These are phyloP conservation scores for Aaosphaeria pasadenensis DNA, from an alignment of 2,329 filamentous ascomycete species.

Conservation along the genomic window DNA sequence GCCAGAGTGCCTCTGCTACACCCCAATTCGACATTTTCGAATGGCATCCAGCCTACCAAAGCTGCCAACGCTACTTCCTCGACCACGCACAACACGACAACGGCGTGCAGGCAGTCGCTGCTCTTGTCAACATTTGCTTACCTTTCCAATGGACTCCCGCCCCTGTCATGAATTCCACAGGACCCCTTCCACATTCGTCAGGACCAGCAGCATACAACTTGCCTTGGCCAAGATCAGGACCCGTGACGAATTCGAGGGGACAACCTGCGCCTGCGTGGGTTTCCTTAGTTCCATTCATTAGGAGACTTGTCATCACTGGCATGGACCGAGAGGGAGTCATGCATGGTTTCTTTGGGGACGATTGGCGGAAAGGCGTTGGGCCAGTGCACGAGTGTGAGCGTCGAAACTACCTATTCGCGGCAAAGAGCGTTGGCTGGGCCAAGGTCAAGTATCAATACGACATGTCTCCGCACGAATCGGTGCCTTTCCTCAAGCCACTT, in stretches of 20 bases:
- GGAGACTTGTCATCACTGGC: constrained; percentile 84
- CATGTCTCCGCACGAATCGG: constrained; percentile 74
- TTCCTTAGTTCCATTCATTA: constrained; percentile 83
- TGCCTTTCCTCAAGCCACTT: constrained; percentile 85
- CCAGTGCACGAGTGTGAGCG: constrained; percentile 84
- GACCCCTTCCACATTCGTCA: constrained; percentile 26
- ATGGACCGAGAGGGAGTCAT: constrained; percentile 85
- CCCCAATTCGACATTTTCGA: constrained; percentile 75
- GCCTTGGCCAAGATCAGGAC: constrained; percentile 42
- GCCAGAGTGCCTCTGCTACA: constrained; percentile 13
- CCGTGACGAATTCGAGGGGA: constrained; percentile 36
- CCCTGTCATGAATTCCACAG: constrained; percentile 44
- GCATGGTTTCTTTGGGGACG: constrained; percentile 94
- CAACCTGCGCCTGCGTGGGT: constrained; percentile 47
- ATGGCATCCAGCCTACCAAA: constrained; percentile 90
- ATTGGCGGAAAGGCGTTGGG: constrained; percentile 78
- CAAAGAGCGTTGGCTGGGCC: constrained; percentile 88
- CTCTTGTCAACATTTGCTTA: constrained; percentile 86
- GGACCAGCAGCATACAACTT: constrained; percentile 32
- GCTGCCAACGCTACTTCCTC: constrained; percentile 86
- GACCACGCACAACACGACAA: constrained; percentile 83
- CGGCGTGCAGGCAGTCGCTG: constrained; percentile 81
- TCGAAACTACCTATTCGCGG: constrained; percentile 90
- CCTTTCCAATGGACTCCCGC: constrained; percentile 70
- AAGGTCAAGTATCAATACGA: constrained; percentile 90